Base-by-base conservation (phyloP, 169 alveolate genomes). In the Eimeria brunetti region DNA sequence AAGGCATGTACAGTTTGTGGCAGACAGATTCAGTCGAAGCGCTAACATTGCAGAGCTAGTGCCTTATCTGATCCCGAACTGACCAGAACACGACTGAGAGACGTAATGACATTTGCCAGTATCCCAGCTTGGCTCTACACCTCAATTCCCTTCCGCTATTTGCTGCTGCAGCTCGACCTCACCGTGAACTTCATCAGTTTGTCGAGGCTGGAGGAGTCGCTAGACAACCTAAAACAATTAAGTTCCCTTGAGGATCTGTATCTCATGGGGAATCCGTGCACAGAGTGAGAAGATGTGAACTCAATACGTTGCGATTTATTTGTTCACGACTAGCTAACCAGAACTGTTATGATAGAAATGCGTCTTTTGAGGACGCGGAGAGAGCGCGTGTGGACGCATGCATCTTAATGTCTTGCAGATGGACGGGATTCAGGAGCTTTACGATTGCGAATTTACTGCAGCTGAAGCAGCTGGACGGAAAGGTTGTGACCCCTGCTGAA, bases 231-330 rank as follows among this genome's bases (percentile, higher is more conserved):
- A 27, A 83, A 89, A 75, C 94, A 91, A 60, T 76, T 95, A 91
- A 89, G 62, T 36, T 78, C 51, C 24, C 91, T 98, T n/a, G 97
- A 97, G 86, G 99, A 98, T 92, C 97, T 98, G 9, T 98, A 98
- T 92, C 96, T 98, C 22, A 97, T 99, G 41, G 99, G 99, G 58
- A 98, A 98, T 96, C 99, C 99, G n/a, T 98, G 99, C 95, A 97
- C 98, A 80, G 98, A 97, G 96, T 94, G 76, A 53, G 89, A 46
- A 78, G 44, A 2, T 4, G 33, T 16, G 73, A 20, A 22, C 69
- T 30, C 71, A n/a, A 76, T n/a, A 33, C 38, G 56, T 33, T 53
- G 6, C 76, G n/a, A 33, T n/a, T 53, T 83, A 20, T 2, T 5
- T 30, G 24, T 8, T 9, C 27, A n/a, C 64, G 51, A 46, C 14